Percentiles rank a stretch among this genome's conserved stretches.
Conservation (phyloP, 2,329 filamentous ascomycete genomes). For the Botryotinia narcissicola region DNA sequence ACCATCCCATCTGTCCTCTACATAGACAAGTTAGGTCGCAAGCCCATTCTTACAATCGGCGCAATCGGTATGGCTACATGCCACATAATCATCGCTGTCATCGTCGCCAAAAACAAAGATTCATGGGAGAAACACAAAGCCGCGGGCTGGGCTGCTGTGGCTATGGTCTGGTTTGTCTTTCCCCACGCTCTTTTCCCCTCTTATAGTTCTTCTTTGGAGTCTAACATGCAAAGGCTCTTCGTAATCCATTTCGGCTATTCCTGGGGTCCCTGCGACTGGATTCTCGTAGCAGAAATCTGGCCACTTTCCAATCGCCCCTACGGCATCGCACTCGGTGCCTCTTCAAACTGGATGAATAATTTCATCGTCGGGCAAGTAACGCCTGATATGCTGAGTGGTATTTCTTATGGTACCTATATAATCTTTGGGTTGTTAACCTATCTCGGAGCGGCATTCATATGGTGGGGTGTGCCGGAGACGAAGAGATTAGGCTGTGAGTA, state of each 20-base stretch:
- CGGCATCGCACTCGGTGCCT: constrained; percentile 66
- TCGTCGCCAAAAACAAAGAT: constrained; percentile 62
- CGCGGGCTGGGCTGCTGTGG: constrained; percentile 66
- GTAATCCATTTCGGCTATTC: constrained; percentile 73
- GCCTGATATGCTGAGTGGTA: constrained; percentile 61
- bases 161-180: constrained; percentile 55
- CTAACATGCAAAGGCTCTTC: constrained; percentile 50
- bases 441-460: constrained; percentile 56
- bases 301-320: constrained; percentile 68
- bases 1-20: constrained; percentile 66
- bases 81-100: constrained; percentile 18
- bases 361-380: constrained; percentile 67
- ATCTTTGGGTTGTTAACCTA: constrained; percentile 66
- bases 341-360: constrained; percentile 63
- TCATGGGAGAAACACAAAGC: constrained; percentile 55
- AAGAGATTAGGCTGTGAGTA: constrained; percentile 44
- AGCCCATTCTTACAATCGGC: constrained; percentile 60
- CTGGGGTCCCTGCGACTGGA: constrained; percentile 75
- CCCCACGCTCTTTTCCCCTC: neutral
- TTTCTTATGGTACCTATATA: constrained; percentile 70
- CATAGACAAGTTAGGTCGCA: constrained; percentile 63
- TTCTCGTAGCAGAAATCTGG: constrained; percentile 73
- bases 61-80: constrained; percentile 66
- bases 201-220: neutral
- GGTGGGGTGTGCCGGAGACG: constrained; percentile 52